Conservation (phyloP, 768 basidiomycete genomes). For the Termitomyces sp. region DNA sequence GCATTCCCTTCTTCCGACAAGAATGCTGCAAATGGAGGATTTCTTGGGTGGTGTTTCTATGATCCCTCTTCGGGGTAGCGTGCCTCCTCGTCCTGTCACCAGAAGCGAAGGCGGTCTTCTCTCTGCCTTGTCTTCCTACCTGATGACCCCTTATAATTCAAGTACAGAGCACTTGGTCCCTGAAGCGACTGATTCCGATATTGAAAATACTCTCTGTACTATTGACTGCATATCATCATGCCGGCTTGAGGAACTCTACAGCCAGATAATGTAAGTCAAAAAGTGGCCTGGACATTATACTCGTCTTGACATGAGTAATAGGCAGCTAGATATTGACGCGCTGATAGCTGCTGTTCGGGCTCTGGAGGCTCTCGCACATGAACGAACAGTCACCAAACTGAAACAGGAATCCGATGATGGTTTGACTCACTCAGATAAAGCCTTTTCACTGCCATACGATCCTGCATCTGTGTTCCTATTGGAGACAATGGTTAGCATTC, state of each 20-base stretch:
- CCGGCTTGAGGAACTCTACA: slow-evolving; percentile 89
- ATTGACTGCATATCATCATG: slow-evolving; percentile 95
- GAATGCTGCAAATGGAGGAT: slow-evolving; percentile 97
- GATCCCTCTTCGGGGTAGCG: slow-evolving; percentile 82
- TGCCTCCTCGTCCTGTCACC: slow-evolving; percentile 55
- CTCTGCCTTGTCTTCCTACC: slow-evolving; percentile 90
- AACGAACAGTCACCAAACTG: slow-evolving; percentile 75
- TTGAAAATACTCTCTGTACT: slow-evolving; percentile 92
- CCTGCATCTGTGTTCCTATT: slow-evolving; percentile 92
- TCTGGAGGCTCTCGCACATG: slow-evolving; percentile 86
- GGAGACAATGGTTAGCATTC: slow-evolving; percentile 91
- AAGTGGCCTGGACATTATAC: not conserved
- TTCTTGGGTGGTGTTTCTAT: slow-evolving; percentile 92
- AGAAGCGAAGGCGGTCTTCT: slow-evolving; percentile 87
- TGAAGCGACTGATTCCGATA: slow-evolving; percentile 84
- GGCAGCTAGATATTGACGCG: slow-evolving; percentile 75
- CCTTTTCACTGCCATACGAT: slow-evolving; percentile 78
- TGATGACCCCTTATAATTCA: slow-evolving; percentile 88
- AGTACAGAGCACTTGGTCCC: slow-evolving; percentile 74
- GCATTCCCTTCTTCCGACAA: slow-evolving; percentile 83
- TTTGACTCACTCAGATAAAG: slow-evolving; percentile 32
- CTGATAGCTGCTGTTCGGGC: slow-evolving; percentile 82
- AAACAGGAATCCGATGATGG: slow-evolving; percentile 66
- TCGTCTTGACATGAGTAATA: slow-evolving; percentile 22
- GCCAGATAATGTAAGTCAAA: slow-evolving; percentile 77